phyloP scores from a whole-genome alignment of 2,329 filamentous ascomycete species.

The Phialophora chinensis region DNA sequence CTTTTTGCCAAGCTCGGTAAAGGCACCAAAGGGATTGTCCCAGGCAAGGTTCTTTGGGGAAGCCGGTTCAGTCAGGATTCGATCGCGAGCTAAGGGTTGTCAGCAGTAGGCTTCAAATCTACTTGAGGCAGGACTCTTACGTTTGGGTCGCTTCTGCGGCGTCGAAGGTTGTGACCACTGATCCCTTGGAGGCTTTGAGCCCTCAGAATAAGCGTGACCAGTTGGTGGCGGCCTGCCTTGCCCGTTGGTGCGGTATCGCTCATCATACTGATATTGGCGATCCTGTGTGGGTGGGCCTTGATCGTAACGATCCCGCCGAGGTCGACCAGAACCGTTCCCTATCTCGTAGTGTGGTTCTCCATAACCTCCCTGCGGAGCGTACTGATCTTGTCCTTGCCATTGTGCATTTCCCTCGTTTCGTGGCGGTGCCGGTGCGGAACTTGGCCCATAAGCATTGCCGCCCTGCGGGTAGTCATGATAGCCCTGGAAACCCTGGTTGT shows the following conservation, averaged over 20 bases:
- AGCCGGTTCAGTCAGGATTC: conserved; percentile 42
- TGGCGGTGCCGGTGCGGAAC: conserved; percentile 11
- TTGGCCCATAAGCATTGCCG: conserved; percentile 26
- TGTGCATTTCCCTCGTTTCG: conserved; percentile 27
- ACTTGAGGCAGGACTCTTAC: conserved; percentile 33
- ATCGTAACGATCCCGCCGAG: conserved; percentile 18
- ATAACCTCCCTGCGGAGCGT: conserved; percentile 25
- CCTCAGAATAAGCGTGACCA: conserved; percentile 17
- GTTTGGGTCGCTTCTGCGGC: conserved; percentile 42
- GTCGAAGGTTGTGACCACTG: conserved; percentile 32
- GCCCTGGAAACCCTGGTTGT: conserved; percentile 30
- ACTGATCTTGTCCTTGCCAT: conserved; percentile 32
- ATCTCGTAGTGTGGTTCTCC: conserved; percentile 22
- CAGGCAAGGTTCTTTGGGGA: conserved; percentile 49
- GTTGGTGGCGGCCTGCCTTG: conserved; percentile 27
- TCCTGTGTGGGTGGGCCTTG: conserved; percentile 22
- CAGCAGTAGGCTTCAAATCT: conserved; percentile 7
- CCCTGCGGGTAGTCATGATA: conserved; percentile 29
- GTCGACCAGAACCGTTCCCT: conserved; percentile 15
- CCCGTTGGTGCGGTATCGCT: conserved; percentile 35
- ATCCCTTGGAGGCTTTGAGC: conserved; percentile 20
- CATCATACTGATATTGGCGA: conserved; percentile 37
- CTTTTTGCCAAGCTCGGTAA: conserved; percentile 42
- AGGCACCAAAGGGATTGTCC: conserved; percentile 59
- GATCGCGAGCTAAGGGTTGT: conserved; percentile 38